Evolutionary conservation across 2,329 filamentous ascomycete species (phyloP).

Genomic region (Fusarium sp.): DNA sequence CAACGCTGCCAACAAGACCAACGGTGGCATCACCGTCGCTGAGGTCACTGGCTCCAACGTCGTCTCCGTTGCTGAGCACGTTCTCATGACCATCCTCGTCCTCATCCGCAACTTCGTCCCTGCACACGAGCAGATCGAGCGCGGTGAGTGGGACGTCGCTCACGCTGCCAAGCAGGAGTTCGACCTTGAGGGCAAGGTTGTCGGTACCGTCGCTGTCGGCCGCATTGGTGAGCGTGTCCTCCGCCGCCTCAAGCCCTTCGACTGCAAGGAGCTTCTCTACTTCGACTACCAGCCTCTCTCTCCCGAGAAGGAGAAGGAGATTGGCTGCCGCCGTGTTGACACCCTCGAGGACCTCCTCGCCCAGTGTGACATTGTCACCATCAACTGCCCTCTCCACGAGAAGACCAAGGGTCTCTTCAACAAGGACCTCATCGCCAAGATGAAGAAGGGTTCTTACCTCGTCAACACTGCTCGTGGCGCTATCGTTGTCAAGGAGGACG

Average conservation of each 20-base stretch:
- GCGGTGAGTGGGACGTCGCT: conserved; percentile 95
- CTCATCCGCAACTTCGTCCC: conserved; percentile 99
- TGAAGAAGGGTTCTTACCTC: conserved; percentile 98
- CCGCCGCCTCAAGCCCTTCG: conserved; percentile 94
- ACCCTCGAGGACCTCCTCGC: conserved; percentile 92
- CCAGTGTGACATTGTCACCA: conserved; percentile 97
- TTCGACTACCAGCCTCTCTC: conserved; percentile 98
- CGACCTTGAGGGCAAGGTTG: conserved; percentile 96
- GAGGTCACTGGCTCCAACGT: conserved; percentile 99
- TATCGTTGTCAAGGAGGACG: conserved; percentile 99
- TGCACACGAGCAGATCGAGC: conserved; percentile 92
- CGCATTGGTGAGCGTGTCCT: conserved; percentile 98
- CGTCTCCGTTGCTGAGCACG: conserved; percentile 98
- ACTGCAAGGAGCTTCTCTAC: conserved; percentile 99
- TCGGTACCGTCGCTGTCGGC: conserved; percentile 96
- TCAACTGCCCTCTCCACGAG: conserved; percentile 99
- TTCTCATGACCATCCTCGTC: conserved; percentile 97
- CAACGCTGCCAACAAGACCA: conserved; percentile 97
- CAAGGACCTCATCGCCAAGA: conserved; percentile 98
- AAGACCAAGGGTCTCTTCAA: conserved; percentile 97
- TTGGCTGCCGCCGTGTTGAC: conserved; percentile 92
- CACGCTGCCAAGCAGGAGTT: conserved; percentile 98
- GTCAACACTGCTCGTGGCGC: conserved; percentile 98
- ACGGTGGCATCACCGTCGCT: conserved; percentile 95
- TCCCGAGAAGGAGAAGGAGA: conserved; percentile 91